Evolutionary conservation across 176 grass and related monocot genomes (phyloP).

Genomic region (Rhynchospora pubera): DNA sequence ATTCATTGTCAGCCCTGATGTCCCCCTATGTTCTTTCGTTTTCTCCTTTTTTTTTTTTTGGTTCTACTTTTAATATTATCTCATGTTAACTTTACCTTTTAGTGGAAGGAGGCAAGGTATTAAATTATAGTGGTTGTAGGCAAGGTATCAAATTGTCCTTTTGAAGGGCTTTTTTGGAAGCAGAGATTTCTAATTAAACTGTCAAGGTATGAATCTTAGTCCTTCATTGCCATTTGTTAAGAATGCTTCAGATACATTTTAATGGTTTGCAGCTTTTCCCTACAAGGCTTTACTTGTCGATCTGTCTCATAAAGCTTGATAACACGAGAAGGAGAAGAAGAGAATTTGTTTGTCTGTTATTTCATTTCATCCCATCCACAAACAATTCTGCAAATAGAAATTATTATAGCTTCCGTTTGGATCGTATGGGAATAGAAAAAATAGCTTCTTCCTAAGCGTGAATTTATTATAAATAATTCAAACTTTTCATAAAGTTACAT

Average conservation of each 20-base stretch:
- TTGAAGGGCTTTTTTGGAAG: not conserved
- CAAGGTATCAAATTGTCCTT: conserved; percentile 10
- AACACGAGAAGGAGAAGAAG: not conserved
- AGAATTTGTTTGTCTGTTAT: too few species aligned
- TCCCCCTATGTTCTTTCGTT: not conserved
- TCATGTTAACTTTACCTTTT: conserved; percentile 2
- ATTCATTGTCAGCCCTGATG: too few species aligned
- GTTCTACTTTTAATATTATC: not conserved
- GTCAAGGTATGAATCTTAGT: not conserved
- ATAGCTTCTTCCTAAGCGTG: too few species aligned
- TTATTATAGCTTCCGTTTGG: too few species aligned
- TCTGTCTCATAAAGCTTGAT: not conserved
- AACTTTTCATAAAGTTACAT: too few species aligned
- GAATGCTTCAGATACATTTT: not conserved
- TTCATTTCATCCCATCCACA: too few species aligned
- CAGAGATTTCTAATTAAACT: not conserved
- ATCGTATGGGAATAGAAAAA: too few species aligned
- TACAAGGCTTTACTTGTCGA: not conserved
- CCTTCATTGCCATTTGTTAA: not conserved
- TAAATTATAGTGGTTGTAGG: not conserved
- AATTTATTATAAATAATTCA: too few species aligned
- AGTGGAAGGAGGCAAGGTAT: not conserved
- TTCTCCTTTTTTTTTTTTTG: not conserved
- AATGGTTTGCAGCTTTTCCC: not conserved
- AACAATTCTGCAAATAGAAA: too few species aligned